Conservation (phyloP, 345 rosid genomes). For the Capsella bursapastoris region DNA sequence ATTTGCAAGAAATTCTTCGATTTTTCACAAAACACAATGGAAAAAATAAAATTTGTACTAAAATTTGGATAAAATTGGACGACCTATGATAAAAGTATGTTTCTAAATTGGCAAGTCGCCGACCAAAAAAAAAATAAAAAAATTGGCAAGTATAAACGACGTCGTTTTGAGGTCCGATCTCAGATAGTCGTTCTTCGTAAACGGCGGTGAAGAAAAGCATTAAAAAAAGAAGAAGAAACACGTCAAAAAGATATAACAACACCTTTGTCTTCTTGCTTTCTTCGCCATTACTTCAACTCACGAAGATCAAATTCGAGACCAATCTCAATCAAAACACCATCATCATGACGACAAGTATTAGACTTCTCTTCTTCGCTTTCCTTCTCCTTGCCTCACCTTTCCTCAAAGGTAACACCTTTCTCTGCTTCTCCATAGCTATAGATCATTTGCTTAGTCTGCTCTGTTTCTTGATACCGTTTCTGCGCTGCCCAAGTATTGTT, state of each 20-base stretch:
- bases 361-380: constrained; percentile 68
- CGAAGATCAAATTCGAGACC: background rate
- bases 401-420: constrained; percentile 62
- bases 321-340: background rate
- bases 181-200: no score
- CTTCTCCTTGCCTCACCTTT: constrained; percentile 75
- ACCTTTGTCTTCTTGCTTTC: constrained; percentile 33
- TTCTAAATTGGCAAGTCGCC: no score
- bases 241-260: constrained; percentile 19
- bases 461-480: background rate
- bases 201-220: no score
- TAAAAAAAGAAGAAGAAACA: background rate
- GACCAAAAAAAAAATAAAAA: no score
- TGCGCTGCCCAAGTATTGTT: no score
- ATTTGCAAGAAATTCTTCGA: no score
- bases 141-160: no score
- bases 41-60: no score
- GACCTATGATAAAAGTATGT: no score
- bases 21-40: no score
- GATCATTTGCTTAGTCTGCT: constrained; percentile 31
- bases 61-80: no score
- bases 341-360: constrained; percentile 46
- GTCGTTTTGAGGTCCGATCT: background rate
- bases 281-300: constrained; percentile 18
- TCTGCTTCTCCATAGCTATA: constrained; percentile 33